These are phyloP conservation scores for Aspergillus udagawae DNA, from an alignment of 2,329 filamentous ascomycete genomes.

Conservation along the genomic window DNA sequence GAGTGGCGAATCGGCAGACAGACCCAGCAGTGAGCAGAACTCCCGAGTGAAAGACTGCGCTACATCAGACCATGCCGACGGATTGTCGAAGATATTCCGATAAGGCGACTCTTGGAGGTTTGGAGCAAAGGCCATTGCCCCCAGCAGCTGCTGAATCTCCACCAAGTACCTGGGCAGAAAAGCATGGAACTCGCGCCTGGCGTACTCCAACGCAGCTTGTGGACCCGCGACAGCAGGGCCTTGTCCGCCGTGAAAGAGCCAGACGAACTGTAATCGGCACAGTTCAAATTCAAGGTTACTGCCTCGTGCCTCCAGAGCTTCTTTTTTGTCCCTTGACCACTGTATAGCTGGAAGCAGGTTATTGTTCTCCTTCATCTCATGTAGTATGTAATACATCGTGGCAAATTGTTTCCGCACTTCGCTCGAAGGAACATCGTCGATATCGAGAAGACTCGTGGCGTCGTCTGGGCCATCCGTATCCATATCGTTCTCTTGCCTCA, in stretches of 20 bases:
- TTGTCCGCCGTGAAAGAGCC: constrained; percentile 70
- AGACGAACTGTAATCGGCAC: constrained; percentile 82
- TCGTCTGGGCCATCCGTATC: constrained; percentile 33
- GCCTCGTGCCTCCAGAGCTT: constrained; percentile 70
- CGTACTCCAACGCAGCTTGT: constrained; percentile 67
- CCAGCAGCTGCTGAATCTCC: constrained; percentile 77
- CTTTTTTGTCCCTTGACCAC: constrained; percentile 73
- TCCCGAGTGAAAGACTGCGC: constrained; percentile 85
- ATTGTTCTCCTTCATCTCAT: constrained; percentile 64
- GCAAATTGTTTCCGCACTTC: constrained; percentile 77
- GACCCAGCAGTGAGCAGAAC: constrained; percentile 85
- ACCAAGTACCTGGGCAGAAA: constrained; percentile 71
- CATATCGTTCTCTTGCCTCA: constrained; percentile 26
- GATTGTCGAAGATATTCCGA: constrained; percentile 68
- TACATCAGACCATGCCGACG: constrained; percentile 75
- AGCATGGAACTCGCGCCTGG: constrained; percentile 64
- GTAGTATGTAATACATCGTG: constrained; percentile 86
- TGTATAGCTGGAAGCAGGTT: constrained; percentile 79
- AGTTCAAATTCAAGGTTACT: constrained; percentile 96
- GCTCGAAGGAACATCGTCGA: constrained; percentile 58
- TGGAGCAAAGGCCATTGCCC: constrained; percentile 72
- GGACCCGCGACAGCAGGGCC: constrained; percentile 29
- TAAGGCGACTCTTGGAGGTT: constrained; percentile 79
- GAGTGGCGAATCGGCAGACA: constrained; percentile 87
- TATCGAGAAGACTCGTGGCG: constrained; percentile 45